Base-by-base conservation (phyloP, 228 moss, liverwort and hornwort genomes). In the Sphagnum fallax region DNA sequence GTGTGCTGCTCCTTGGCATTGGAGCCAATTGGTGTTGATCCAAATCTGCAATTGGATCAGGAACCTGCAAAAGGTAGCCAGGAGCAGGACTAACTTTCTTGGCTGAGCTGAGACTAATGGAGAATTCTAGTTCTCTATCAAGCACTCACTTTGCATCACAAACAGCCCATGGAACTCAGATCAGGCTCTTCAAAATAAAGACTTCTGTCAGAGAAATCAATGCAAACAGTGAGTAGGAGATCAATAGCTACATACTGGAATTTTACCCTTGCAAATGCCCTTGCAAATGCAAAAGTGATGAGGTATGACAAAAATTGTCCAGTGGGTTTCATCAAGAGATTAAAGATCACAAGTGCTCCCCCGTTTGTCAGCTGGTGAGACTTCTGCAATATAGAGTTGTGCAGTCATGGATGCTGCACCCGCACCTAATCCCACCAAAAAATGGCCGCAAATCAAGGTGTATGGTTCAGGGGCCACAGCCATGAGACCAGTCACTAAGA, bases 361-460 rank as follows among this genome's bases (percentile, higher is more conserved):
- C 61, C 92, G 86, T n/a, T 81, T 83, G 66, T 87, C 69, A 4
- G 90, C 50, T 13, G 93, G 91, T 16, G 97, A 90, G 67, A 81
- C 90, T 74, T 97, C 97, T 13, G 97, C 97, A 47, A 93, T 97
- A 73, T 97, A 97, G 10, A 97, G 75, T 15, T 91, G 93, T 16
- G 82, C 83, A 8, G 97, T 90, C 91, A 91, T 85, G 66, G 97
- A 97, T 16, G 97, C 93, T 47, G 91, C 87, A 4, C 97, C 93
- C 5, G 93, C 83, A 49, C 97, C 97, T 6, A 97, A 64, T 13
- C 97, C 96, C 11, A 97, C 96, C 52, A 90, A 55, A 64, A 91
- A 77, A 62, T 93, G 86, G 14, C 93, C 97, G 47, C 75, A 72
- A 60, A 97, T 91, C 71, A 97, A 67, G 6, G 85, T 18, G 14